Evolutionary conservation across 345 rosid species (phyloP).

Genomic region (Anacardium occidentale): DNA sequence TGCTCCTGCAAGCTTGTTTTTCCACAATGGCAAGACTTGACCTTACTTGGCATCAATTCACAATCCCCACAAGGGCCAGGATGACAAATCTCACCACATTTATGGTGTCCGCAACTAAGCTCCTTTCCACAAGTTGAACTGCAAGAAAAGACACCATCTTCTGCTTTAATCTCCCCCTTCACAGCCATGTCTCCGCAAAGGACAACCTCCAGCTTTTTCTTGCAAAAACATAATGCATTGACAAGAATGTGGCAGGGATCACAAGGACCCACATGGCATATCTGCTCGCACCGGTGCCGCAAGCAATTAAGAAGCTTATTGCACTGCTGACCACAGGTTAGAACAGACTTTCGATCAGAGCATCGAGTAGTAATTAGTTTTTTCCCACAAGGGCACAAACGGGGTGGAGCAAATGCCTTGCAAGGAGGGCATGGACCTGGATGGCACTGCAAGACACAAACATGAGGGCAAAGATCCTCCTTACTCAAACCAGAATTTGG

Average conservation of each 20-base stretch:
- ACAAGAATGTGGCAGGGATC: constrained; percentile 67
- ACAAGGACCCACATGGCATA: constrained; percentile 86
- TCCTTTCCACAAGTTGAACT: constrained; percentile 55
- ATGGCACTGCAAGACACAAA: constrained; percentile 94
- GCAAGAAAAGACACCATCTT: constrained; percentile 80
- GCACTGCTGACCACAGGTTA: constrained; percentile 76
- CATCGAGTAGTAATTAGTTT: constrained; percentile 79
- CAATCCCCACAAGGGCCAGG: constrained; percentile 87
- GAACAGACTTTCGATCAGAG: constrained; percentile 67
- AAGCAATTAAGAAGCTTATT: constrained; percentile 71
- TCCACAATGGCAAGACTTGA: constrained; percentile 79
- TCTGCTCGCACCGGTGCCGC: constrained; percentile 67
- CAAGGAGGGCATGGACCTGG: constrained; percentile 99
- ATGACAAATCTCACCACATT: constrained; percentile 66
- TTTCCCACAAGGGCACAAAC: constrained; percentile 84
- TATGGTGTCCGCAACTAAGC: constrained; percentile 73
- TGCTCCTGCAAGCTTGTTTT: constrained; percentile 65
- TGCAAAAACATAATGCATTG: constrained; percentile 82
- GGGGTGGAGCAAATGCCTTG: constrained; percentile 87
- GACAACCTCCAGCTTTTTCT: constrained; percentile 66
- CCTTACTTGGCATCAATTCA: constrained; percentile 58
- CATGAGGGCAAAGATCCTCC: constrained; percentile 81
- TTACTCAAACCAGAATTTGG: constrained; percentile 31
- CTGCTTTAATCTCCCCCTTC: constrained; percentile 71
- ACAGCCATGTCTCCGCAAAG: constrained; percentile 78